Evolutionary conservation across 129 eudicot genomes (phyloP).

Genomic region (Flaveria trinervia): DNA sequence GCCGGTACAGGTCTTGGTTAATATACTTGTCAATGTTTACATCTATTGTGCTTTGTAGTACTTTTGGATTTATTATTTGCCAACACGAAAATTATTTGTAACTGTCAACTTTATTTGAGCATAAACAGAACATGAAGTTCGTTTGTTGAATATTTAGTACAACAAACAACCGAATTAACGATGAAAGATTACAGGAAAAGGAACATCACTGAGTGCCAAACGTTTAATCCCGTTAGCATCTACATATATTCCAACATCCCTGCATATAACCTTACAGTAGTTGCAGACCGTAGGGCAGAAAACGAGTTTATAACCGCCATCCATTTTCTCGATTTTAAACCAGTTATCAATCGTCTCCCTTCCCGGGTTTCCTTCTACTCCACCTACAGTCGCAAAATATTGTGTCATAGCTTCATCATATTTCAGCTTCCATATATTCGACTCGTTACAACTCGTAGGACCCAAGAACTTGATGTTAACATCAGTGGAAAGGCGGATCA

Average conservation of each 20-base stretch:
- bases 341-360: constrained; percentile 30
- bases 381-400: constrained; percentile 40
- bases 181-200: constrained; percentile 34
- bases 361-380: constrained; percentile 53
- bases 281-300: constrained; percentile 49
- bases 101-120: constrained; percentile 12
- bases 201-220: constrained; percentile 40
- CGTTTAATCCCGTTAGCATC: constrained; percentile 29
- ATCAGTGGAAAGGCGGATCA: constrained; percentile 43
- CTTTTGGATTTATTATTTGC: neutral
- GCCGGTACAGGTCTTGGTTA: constrained; percentile 49
- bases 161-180: neutral
- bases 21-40: neutral
- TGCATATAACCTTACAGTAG: constrained; percentile 45
- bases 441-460: constrained; percentile 27
- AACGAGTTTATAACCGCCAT: constrained; percentile 40
- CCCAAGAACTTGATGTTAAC: constrained; percentile 37
- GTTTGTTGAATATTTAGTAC: constrained; percentile 13
- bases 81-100: constrained; percentile 3
- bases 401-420: constrained; percentile 22
- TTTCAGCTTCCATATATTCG: constrained; percentile 41
- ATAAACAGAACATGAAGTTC: constrained; percentile 16
- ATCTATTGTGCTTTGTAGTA: neutral
- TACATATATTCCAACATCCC: constrained; percentile 36
- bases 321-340: constrained; percentile 44